A percentile compares a stretch with the other conserved stretches of the same genome.
Evolutionary conservation across 495 filamentous ascomycete genomes (phyloP).

Genomic region (Talaromyces borbonicus): DNA sequence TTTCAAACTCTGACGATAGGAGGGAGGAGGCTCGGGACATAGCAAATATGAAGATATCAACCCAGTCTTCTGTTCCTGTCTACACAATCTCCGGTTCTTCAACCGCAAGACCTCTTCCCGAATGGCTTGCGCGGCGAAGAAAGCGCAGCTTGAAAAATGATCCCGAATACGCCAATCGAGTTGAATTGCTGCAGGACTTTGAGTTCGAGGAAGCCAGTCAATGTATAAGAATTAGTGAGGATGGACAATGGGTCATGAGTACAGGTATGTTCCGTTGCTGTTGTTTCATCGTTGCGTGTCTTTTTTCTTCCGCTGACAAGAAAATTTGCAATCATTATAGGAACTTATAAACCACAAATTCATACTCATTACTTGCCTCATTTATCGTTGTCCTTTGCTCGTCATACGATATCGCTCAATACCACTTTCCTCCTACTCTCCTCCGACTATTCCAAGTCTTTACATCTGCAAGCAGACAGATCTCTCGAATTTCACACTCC

Average conservation of each 20-base stretch:
- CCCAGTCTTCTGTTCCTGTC: conserved; percentile 79
- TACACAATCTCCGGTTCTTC: conserved; percentile 94
- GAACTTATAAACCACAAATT: conserved; percentile 92
- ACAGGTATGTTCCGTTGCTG: conserved; percentile 74
- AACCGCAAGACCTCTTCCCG: conserved; percentile 81
- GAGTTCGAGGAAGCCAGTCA: conserved; percentile 97
- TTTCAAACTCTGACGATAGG: background rate
- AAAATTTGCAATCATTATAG: conserved; percentile 21
- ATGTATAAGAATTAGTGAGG: conserved; percentile 83
- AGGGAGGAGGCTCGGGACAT: conserved; percentile 1
- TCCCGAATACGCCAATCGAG: conserved; percentile 81
- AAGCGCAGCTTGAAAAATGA: conserved; percentile 93
- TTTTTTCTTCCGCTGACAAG: no score
- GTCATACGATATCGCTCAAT: conserved; percentile 90
- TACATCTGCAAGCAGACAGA: conserved; percentile 88
- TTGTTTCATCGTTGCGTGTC: no score
- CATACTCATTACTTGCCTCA: conserved; percentile 92
- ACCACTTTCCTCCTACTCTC: conserved; percentile 89
- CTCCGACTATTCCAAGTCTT: conserved; percentile 85
- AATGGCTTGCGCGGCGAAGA: conserved; percentile 85
- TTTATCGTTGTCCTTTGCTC: conserved; percentile 80
- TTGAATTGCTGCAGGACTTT: conserved; percentile 95
- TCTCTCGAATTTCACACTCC: conserved; percentile 92
- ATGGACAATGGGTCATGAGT: conserved; percentile 98
- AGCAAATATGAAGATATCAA: conserved; percentile 74